These are phyloP conservation scores for Fusarium phyllophilum DNA, from an alignment of 2,329 filamentous ascomycete genomes.

Conservation along the genomic window DNA sequence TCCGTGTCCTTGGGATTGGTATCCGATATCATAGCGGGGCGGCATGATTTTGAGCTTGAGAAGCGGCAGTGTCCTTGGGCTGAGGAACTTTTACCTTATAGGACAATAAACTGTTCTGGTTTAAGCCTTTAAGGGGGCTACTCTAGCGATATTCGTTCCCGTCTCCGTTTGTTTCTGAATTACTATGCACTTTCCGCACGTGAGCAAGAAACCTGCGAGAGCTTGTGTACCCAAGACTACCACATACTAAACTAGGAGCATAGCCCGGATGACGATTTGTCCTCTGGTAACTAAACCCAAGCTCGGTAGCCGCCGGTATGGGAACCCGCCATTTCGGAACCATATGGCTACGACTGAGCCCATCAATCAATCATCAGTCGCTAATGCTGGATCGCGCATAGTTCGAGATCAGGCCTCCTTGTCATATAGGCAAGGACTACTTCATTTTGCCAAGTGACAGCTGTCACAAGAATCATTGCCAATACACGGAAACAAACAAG, in stretches of 20 bases:
- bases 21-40: slow-evolving; percentile 22
- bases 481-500: slow-evolving; percentile 9
- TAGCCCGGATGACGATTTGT: not conserved
- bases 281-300: not conserved
- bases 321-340: slow-evolving; percentile 14
- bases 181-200: not conserved
- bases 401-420: not conserved
- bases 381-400: slow-evolving; percentile 13
- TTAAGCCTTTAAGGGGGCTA: not conserved
- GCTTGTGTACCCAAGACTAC: not conserved
- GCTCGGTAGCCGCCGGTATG: slow-evolving; percentile 10
- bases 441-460: slow-evolving; percentile 20
- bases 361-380: not conserved
- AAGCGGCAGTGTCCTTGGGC: slow-evolving; percentile 26
- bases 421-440: not conserved
- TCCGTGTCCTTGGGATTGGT: slow-evolving; percentile 34
- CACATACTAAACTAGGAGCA: slow-evolving; percentile 3
- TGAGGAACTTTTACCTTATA: slow-evolving; percentile 20
- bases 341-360: slow-evolving; percentile 2
- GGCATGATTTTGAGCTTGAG: slow-evolving; percentile 14
- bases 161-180: not conserved
- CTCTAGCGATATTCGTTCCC: slow-evolving; percentile 7
- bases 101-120: not conserved
- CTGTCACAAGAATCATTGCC: not conserved
- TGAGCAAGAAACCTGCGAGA: not conserved